phyloP scores from a whole-genome alignment of 1,139 yeast species.

The Candida tunisiensis region DNA sequence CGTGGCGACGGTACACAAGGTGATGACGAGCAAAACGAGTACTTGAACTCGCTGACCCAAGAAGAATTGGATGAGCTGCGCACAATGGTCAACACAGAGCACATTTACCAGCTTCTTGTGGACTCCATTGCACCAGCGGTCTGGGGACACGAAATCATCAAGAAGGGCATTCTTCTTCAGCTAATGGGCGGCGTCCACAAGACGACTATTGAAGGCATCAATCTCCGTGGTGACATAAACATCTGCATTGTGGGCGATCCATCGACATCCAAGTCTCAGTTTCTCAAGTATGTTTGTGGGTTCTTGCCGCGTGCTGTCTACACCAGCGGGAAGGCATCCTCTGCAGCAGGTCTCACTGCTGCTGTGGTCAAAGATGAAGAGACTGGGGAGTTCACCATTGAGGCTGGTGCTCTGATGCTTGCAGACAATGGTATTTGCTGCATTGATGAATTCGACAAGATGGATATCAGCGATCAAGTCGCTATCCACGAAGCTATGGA shows the following conservation, averaged over 20 bases:
- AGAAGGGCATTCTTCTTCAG: conserved; percentile 82
- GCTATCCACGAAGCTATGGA: conserved; percentile 99
- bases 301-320: conserved; percentile 91
- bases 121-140: conserved; percentile 93
- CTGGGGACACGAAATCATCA: conserved; percentile 88
- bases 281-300: conserved; percentile 80
- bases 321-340: conserved; percentile 96
- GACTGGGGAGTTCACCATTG: conserved; percentile 93
- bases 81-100: conserved; percentile 82
- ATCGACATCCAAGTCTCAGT: conserved; percentile 93
- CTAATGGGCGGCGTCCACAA: conserved; percentile 94
- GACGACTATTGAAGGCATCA: conserved; percentile 84
- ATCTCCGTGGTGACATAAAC: conserved; percentile 92
- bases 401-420: conserved; percentile 97
- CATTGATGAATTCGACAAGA: conserved; percentile 95
- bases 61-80: conserved; percentile 76
- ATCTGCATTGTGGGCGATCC: conserved; percentile 98
- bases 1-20: conserved; percentile 25
- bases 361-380: conserved; percentile 97
- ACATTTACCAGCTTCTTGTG: conserved; percentile 71
- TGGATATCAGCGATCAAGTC: conserved; percentile 92
- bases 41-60: conserved; percentile 62
- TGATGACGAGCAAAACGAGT: conserved; percentile 51
- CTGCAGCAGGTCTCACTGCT: conserved; percentile 98
- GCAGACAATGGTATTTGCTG: conserved; percentile 99